Conservation (phyloP, 495 filamentous ascomycete species). For the Hypomontagnella submonticulosa region DNA sequence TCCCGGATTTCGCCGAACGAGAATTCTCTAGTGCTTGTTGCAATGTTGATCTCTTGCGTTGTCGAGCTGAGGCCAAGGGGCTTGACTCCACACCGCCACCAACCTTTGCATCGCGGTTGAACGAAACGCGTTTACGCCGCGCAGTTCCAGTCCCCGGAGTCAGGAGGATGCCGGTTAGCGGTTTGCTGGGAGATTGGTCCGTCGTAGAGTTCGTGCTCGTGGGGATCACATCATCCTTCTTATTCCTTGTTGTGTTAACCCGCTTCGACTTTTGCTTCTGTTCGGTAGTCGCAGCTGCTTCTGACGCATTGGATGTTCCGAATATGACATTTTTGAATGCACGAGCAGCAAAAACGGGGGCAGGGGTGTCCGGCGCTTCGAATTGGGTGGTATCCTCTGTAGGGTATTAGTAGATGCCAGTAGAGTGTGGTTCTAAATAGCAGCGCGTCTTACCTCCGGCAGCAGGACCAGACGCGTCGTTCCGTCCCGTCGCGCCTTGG, state of each 20-base stretch:
- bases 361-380: conserved; percentile 90
- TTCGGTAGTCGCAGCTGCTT: conserved; percentile 14
- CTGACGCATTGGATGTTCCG: conserved; percentile 72
- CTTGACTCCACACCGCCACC: conserved; percentile 66
- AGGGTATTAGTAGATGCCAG: conserved; percentile 27
- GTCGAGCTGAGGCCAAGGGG: conserved; percentile 60
- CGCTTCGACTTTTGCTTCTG: conserved; percentile 2
- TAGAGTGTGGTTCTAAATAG: conserved; percentile 1
- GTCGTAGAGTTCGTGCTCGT: conserved; percentile 27
- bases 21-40: conserved; percentile 64
- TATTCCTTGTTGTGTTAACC: conserved; percentile 14
- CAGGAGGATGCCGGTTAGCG: conserved; percentile 74
- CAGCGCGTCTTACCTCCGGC: conserved; percentile 41
- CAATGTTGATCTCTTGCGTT: conserved; percentile 61
- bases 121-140: conserved; percentile 90
- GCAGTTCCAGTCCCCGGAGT: conserved; percentile 86
- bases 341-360: conserved; percentile 91
- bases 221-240: conserved; percentile 11
- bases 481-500: conserved; percentile 46
- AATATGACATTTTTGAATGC: conserved; percentile 92
- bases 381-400: conserved; percentile 58
- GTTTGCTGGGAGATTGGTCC: conserved; percentile 55
- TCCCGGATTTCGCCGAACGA: conserved; percentile 47
- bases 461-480: conserved; percentile 45
- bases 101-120: conserved; percentile 69